Base-by-base conservation (phyloP, 2,329 filamentous ascomycete genomes). In the Diaporthe longicolla region DNA sequence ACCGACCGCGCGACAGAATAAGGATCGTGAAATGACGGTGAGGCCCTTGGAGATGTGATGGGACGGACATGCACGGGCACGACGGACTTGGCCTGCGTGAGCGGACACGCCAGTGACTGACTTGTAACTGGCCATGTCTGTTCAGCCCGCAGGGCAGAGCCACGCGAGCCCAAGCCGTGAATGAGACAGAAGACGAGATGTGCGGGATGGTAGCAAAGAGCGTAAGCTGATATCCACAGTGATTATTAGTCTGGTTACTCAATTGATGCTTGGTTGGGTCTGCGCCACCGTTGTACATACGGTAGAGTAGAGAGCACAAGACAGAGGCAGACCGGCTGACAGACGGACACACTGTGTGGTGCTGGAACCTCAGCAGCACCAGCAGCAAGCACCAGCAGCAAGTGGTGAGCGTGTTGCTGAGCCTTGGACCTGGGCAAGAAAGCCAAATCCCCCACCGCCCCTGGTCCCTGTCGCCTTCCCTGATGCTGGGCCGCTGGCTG, bases 391-490 rank as follows among this genome's bases (percentile, higher is more conserved):
- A 32, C 1, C 29, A 5, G 29, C 29, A 7, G 29, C 13, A 3
- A 37, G 37, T 37, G 37, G 10, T 37, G 40, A 43, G 40, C 40
- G 13, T 43, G 40, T 19, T 43, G 40, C 17, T 45, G 24, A 29
- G 57, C 59, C 59, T 66, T 66, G 61, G 61, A 66, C 43, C 43
- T 50, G 61, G 61, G 61, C 61, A 52, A n/a, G n/a, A n/a, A n/a
- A 32, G 17, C 45, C 29, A 50, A 35, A 11, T 37, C 29, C 61
- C 61, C 45, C 19, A 52, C 10, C 26, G 21, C 63, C 63, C 63
- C 63, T 40, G 63, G 48, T 32, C 63, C 63, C 63, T 68, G 63
- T 10, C 48, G 0, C 26, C 40, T n/a, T 45, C 26, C 59, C 59
- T 32, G 40, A n/a, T 45, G 59, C 59, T 59, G 55, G 55, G 55